A percentile compares a stretch with the other conserved stretches of the same genome.
phyloP scores from a whole-genome alignment of 225 moss, liverwort and hornwort genomes.

The Pseudisothecium myosuroides region DNA sequence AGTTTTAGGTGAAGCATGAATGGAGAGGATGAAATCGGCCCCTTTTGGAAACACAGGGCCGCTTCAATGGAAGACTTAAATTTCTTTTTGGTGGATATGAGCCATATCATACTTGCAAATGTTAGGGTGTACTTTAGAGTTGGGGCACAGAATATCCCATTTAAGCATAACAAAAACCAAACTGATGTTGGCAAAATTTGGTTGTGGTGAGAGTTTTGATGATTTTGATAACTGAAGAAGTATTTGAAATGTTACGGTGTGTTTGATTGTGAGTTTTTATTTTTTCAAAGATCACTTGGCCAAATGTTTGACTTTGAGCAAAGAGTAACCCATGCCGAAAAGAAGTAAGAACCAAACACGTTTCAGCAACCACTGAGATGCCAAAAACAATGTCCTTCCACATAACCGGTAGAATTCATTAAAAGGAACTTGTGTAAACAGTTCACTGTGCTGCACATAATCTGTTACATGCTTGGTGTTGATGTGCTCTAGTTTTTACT shows the following conservation, averaged over 20 bases:
- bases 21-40: not conserved
- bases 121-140: not conserved
- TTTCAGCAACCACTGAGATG: not conserved
- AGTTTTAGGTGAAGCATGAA: not conserved
- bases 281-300: not conserved
- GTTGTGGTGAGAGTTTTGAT: not conserved
- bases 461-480: not conserved
- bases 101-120: not conserved
- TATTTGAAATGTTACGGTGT: not conserved
- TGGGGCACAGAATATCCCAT: not conserved
- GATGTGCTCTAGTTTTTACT: not conserved
- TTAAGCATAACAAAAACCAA: too few relatives aligned
- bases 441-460: not conserved
- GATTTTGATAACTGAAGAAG: not conserved
- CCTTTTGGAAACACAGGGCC: not conserved
- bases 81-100: not conserved
- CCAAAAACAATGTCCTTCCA: not conserved
- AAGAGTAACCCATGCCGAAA: too few relatives aligned
- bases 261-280: not conserved
- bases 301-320: not conserved
- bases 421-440: not conserved
- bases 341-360: not conserved
- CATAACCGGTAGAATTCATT: not conserved
- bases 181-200: not conserved
- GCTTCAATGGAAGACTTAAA: not conserved